Evolutionary conservation across 2,329 filamentous ascomycete genomes (phyloP).

Genomic region (Cercospora sp.): DNA sequence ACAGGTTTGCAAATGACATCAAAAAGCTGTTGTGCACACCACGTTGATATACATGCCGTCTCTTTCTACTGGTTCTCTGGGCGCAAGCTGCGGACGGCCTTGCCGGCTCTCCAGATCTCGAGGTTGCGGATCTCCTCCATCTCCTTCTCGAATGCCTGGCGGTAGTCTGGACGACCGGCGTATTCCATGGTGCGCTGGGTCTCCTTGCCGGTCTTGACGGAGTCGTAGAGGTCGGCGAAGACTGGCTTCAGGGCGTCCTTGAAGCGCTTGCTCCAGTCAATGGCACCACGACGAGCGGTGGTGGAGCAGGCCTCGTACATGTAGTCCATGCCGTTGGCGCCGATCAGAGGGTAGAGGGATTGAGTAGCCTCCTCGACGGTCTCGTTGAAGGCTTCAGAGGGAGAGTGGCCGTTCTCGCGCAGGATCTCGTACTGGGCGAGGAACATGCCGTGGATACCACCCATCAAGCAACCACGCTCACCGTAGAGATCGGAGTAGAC

Average conservation of each 20-base stretch:
- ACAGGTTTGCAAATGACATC: background rate
- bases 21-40: background rate
- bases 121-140: conserved; percentile 97
- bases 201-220: conserved; percentile 87
- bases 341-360: conserved; percentile 95
- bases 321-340: conserved; percentile 99
- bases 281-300: conserved; percentile 94
- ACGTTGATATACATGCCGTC: background rate
- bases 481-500: conserved; percentile 99
- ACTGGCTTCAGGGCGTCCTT: conserved; percentile 98
- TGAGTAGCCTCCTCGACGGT: conserved; percentile 99
- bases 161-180: conserved; percentile 94
- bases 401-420: conserved; percentile 95
- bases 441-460: conserved; percentile 99
- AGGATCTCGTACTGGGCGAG: conserved; percentile 99
- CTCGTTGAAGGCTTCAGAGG: conserved; percentile 99
- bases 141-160: conserved; percentile 95
- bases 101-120: conserved; percentile 99
- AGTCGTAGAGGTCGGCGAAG: conserved; percentile 96
- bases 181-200: conserved; percentile 95
- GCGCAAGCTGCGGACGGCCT: conserved; percentile 72
- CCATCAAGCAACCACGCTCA: conserved; percentile 99
- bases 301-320: conserved; percentile 99
- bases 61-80: conserved; percentile 40
- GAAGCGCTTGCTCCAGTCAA: conserved; percentile 97